Percentiles rank a stretch among this genome's conserved stretches.
Conservation (phyloP, 1,284 basidiomycete species). For the Ustilago loliicola region DNA sequence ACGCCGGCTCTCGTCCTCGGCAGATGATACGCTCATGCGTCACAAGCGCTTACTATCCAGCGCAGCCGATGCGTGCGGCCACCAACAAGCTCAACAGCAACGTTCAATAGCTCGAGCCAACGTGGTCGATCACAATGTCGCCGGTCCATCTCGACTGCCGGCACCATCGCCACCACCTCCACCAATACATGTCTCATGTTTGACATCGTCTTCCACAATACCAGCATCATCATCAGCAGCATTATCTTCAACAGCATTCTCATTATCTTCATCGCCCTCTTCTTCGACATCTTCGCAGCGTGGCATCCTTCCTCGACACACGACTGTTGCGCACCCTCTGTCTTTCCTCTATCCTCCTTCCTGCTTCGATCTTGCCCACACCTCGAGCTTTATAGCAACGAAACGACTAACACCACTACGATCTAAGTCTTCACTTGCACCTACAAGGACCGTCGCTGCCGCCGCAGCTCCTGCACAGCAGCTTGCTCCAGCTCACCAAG, state of each 20-base stretch:
- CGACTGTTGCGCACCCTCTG: background rate
- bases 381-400: background rate
- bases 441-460: conserved; percentile 26
- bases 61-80: conserved; percentile 33
- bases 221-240: conserved; percentile 10
- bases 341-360: conserved; percentile 49
- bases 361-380: conserved; percentile 18
- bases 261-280: conserved; percentile 3
- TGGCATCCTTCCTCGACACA: background rate
- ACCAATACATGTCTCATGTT: conserved; percentile 19
- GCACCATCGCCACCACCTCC: conserved; percentile 34
- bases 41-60: conserved; percentile 42
- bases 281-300: background rate
- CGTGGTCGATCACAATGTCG: conserved; percentile 13
- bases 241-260: conserved; percentile 3
- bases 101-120: conserved; percentile 12
- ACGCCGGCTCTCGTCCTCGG: conserved; percentile 36
- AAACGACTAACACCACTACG: background rate
- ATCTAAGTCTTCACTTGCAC: conserved; percentile 35
- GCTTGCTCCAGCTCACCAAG: conserved; percentile 12
- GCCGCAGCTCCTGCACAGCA: conserved; percentile 25
- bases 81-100: conserved; percentile 8
- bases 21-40: conserved; percentile 49
- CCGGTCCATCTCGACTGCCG: conserved; percentile 36
- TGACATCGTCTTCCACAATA: background rate